Percentiles rank a stretch among this genome's conserved stretches.
These are phyloP conservation scores for Rhododendron molle DNA, from an alignment of 148 eudicot genomes.

Conservation along the genomic window DNA sequence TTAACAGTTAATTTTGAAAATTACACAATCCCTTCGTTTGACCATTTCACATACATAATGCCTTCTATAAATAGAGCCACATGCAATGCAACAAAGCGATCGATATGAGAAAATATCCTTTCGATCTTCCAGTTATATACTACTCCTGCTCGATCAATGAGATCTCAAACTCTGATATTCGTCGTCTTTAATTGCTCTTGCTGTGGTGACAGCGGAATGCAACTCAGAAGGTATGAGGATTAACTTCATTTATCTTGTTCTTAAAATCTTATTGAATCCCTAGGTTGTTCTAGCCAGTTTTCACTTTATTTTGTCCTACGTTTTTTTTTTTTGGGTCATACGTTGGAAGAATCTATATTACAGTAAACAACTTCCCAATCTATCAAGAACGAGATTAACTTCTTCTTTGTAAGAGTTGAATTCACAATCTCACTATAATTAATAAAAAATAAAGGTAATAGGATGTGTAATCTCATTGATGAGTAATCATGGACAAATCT, in stretches of 20 bases:
- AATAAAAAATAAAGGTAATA: no score
- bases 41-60: neutral
- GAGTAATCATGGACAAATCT: no score
- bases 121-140: neutral
- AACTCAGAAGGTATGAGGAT: constrained; percentile 27
- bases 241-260: neutral
- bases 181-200: constrained; percentile 10
- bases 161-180: constrained; percentile 13
- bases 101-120: neutral
- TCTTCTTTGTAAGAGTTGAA: neutral
- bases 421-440: no score
- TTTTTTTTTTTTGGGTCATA: neutral
- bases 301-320: no score
- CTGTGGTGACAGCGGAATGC: constrained; percentile 21
- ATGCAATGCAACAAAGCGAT: no score
- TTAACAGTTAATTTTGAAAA: no score
- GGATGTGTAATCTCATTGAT: no score
- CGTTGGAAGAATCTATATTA: neutral
- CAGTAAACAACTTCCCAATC: neutral
- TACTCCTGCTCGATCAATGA: constrained; percentile 14
- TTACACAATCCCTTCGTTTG: neutral
- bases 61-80: neutral
- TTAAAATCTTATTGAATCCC: neutral
- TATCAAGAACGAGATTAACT: neutral
- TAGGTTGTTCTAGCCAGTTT: neutral